Evolutionary conservation across 768 basidiomycete species (phyloP).

Genomic region (Aureoboletus auriporus): DNA sequence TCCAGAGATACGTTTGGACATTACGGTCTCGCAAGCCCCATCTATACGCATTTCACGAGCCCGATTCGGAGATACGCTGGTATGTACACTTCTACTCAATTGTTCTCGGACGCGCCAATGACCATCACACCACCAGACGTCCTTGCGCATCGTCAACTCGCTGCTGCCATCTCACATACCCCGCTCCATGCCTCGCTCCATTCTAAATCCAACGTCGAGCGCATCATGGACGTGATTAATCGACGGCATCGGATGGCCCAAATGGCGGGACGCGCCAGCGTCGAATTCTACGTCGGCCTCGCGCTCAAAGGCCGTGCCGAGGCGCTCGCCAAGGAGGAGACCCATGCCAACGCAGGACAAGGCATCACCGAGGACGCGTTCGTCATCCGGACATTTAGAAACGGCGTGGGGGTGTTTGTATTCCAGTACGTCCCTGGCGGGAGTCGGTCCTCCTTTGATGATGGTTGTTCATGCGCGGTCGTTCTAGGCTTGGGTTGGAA

Average conservation of each 20-base stretch:
- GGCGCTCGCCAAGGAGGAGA: conserved; percentile 34
- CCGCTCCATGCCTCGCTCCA: conserved; percentile 86
- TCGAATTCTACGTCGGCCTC: conserved; percentile 96
- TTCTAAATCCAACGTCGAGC: conserved; percentile 85
- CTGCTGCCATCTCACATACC: conserved; percentile 81
- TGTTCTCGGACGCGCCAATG: background rate
- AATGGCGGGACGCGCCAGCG: conserved; percentile 93
- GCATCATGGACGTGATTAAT: conserved; percentile 82
- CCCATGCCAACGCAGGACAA: conserved; percentile 17
- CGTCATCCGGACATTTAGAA: conserved; percentile 91
- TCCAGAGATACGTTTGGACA: conserved; percentile 90
- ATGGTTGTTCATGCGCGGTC: background rate
- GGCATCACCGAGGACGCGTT: conserved; percentile 78
- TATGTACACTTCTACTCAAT: conserved; percentile 27
- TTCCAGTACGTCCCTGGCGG: conserved; percentile 59
- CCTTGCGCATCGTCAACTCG: conserved; percentile 87
- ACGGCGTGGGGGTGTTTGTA: conserved; percentile 96
- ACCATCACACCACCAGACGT: conserved; percentile 55
- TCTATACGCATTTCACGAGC: conserved; percentile 98
- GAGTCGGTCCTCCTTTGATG: background rate
- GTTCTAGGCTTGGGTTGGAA: conserved; percentile 80
- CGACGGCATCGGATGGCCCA: conserved; percentile 93
- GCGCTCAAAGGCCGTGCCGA: conserved; percentile 71
- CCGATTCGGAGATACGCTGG: conserved; percentile 96
- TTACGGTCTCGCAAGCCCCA: conserved; percentile 94